These are phyloP conservation scores for Circinella minor DNA, from an alignment of 371 early-diverging fungal genomes.

Conservation along the genomic window DNA sequence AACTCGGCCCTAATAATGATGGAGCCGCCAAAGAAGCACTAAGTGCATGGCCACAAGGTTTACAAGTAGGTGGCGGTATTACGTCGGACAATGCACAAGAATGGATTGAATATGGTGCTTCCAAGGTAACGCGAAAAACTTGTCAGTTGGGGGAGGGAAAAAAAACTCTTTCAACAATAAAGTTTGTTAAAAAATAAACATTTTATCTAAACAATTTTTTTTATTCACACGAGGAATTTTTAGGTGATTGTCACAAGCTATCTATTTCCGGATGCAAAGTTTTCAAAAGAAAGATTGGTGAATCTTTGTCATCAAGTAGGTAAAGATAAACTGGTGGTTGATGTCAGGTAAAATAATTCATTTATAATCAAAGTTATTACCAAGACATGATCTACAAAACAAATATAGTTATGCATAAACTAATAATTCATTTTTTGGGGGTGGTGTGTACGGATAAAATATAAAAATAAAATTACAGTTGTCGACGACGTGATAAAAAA, in stretches of 20 bases:
- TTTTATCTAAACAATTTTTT: not conserved
- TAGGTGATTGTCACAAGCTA: slow-evolving; percentile 95
- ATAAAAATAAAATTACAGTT: slow-evolving; percentile 27
- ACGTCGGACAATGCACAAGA: slow-evolving; percentile 79
- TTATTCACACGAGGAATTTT: not conserved
- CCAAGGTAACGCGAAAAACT: slow-evolving; percentile 56
- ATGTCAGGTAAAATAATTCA: slow-evolving; percentile 66
- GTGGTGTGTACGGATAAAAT: not conserved
- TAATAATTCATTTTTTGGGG: not conserved
- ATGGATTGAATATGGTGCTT: slow-evolving; percentile 90
- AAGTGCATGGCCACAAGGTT: slow-evolving; percentile 80
- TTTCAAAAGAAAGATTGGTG: slow-evolving; percentile 69
- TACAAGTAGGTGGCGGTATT: slow-evolving; percentile 98
- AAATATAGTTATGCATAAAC: not conserved
- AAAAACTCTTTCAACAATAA: too few relatives aligned
- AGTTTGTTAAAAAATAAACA: too few relatives aligned
- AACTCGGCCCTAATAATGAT: slow-evolving; percentile 90
- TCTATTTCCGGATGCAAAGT: slow-evolving; percentile 84
- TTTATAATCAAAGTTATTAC: too few relatives aligned
- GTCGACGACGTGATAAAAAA: slow-evolving; percentile 69
- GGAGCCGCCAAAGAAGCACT: slow-evolving; percentile 87
- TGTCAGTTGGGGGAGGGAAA: too few relatives aligned
- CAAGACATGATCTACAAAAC: not conserved
- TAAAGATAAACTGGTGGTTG: slow-evolving; percentile 86
- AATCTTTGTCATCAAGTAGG: slow-evolving; percentile 70